phyloP scores from a whole-genome alignment of 192 early-diverging fungal species.

The Thamnidium elegans region DNA sequence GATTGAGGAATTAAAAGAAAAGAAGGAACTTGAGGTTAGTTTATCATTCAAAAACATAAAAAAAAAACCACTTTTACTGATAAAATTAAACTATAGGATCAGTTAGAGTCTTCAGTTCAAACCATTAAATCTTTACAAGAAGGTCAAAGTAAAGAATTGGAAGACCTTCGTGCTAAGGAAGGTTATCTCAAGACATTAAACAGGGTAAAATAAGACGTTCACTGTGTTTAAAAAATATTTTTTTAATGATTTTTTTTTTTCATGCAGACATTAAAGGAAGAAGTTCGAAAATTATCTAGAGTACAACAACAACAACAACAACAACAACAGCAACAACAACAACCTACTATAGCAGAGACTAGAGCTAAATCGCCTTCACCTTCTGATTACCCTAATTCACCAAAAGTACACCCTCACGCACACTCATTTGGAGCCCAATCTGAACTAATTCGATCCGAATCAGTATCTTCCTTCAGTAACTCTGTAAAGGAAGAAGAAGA shows the following conservation, averaged over 20 bases:
- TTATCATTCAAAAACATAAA: no score
- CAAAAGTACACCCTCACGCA: background rate
- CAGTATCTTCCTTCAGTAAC: slow-evolving; percentile 3
- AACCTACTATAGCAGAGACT: slow-evolving; percentile 1
- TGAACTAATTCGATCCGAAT: background rate
- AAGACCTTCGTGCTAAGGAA: slow-evolving; percentile 67
- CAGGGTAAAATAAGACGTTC: slow-evolving; percentile 48
- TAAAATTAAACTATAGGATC: no score
- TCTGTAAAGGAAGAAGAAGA: slow-evolving; percentile 42
- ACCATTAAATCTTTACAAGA: no score
- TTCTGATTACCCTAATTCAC: background rate
- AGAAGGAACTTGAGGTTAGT: background rate
- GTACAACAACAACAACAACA: slow-evolving; percentile 23
- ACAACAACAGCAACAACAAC: slow-evolving; percentile 12
- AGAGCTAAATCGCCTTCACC: slow-evolving; percentile 6
- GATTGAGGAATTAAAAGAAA: slow-evolving; percentile 7
- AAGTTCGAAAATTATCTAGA: slow-evolving; percentile 67
- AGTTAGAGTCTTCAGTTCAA: no score
- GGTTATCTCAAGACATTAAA: slow-evolving; percentile 66
- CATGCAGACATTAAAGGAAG: slow-evolving; percentile 71
- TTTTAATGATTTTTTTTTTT: background rate
- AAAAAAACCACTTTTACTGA: no score
- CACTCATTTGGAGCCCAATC: background rate
- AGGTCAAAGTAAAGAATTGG: slow-evolving; percentile 53
- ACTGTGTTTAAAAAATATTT: background rate